Percentiles rank a stretch among this genome's conserved stretches.
Conservation (phyloP, 148 eudicot genomes). For the Pouteria glomerata region DNA sequence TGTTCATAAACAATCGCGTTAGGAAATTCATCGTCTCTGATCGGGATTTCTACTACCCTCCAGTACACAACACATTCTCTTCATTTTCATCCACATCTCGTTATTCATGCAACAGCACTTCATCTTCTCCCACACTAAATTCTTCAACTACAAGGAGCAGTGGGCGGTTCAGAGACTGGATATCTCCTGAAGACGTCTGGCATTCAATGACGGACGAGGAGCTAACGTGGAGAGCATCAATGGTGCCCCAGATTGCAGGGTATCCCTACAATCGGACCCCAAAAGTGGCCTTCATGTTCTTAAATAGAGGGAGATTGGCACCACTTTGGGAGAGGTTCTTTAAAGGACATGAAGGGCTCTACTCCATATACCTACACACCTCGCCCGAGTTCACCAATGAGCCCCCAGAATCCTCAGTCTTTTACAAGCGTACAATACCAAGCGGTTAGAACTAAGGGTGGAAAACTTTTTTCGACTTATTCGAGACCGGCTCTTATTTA, state of each 20-base stretch:
- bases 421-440: conserved; percentile 58
- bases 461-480: too few relatives aligned
- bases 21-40: conserved; percentile 34
- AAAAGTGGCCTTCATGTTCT: conserved; percentile 82
- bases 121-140: conserved; percentile 9
- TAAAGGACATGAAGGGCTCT: conserved; percentile 51
- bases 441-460: conserved; percentile 57
- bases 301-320: conserved; percentile 54
- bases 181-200: conserved; percentile 36
- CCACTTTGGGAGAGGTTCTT: conserved; percentile 82
- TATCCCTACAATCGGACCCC: conserved; percentile 29
- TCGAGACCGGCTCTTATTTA: too few relatives aligned
- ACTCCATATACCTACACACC: conserved; percentile 74
- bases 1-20: conserved; percentile 41
- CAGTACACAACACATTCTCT: conserved; percentile 20
- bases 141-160: not conserved
- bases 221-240: conserved; percentile 57
- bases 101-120: conserved; percentile 9
- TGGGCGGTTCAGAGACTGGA: conserved; percentile 6
- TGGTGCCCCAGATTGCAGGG: conserved; percentile 28
- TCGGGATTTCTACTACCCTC: conserved; percentile 35
- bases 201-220: conserved; percentile 63
- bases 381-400: conserved; percentile 40
- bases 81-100: not conserved
- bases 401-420: conserved; percentile 49